Conservation (phyloP, 345 rosid genomes). For the Euphorbia pulcherrima region DNA sequence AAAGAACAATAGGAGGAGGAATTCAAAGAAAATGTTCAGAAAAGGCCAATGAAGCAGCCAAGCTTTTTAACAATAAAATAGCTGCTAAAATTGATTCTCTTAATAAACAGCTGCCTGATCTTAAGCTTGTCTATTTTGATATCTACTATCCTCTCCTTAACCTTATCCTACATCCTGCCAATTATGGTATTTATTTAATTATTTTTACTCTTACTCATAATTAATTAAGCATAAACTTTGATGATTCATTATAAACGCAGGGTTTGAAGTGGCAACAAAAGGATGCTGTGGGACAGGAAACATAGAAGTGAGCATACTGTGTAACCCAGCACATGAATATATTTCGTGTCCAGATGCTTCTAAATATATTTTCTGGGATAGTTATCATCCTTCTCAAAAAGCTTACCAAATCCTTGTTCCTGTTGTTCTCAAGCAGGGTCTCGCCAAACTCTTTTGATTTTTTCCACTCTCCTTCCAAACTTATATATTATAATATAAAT, state of each 20-base stretch:
- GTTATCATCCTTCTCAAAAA: slow-evolving; percentile 63
- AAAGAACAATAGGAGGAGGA: slow-evolving; percentile 65
- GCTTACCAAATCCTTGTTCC: slow-evolving; percentile 32
- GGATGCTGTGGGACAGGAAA: slow-evolving; percentile 81
- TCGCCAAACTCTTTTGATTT: background rate
- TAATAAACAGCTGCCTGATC: slow-evolving; percentile 21
- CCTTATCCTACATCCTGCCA: slow-evolving; percentile 41
- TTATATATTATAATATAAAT: too few relatives aligned
- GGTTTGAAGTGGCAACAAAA: slow-evolving; percentile 45
- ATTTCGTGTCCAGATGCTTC: slow-evolving; percentile 36
- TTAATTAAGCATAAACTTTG: background rate
- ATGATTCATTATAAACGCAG: slow-evolving; percentile 30
- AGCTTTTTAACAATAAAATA: slow-evolving; percentile 54
- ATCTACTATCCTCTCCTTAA: slow-evolving; percentile 29
- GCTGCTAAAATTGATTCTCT: slow-evolving; percentile 29
- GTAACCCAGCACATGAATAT: slow-evolving; percentile 28
- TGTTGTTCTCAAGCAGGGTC: background rate
- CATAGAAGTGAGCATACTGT: slow-evolving; percentile 47
- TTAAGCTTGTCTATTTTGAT: slow-evolving; percentile 42
- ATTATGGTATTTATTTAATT: slow-evolving; percentile 43
- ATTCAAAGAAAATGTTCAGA: slow-evolving; percentile 42
- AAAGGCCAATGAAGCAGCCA: slow-evolving; percentile 45
- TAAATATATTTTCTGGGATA: slow-evolving; percentile 63
- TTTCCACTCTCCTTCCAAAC: too few relatives aligned
- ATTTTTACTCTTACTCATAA: background rate